Evolutionary conservation across 1,284 basidiomycete genomes (phyloP), one percentile per base, ranked within the genome.

Genomic region (Clitocybe nebularis): DNA sequence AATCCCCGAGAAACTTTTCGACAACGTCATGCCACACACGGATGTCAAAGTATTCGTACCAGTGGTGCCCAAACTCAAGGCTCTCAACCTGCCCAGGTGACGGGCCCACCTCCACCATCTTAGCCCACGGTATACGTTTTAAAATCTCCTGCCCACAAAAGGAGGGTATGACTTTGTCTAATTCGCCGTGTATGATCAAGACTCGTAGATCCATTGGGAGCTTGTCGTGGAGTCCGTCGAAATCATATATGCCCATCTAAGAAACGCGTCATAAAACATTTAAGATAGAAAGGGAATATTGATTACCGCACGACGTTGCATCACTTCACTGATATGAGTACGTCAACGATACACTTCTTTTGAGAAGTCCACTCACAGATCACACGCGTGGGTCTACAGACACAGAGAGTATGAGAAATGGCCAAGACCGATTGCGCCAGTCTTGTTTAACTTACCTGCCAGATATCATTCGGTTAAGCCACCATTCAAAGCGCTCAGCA

Each of bases 31-130:
- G 54, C 72, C 71, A 74, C 25, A 69, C 52, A 32, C 59, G 52
- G 3, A 63, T 55, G 39, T 65, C 63, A 36, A 73, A 74, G 46
- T 73, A 74, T 46, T 72, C 71, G 41, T 60, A 69, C 69, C 69
- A 74, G 32, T 66, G 52, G 49, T 73, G 71, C 1, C 71, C 72
- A 43, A 74, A 74, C 2, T 55, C 53, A 21, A 64, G 50, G 36
- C 46, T 59, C 11, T 66, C 64, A 9, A 74, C 53, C 45, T 69
- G 61, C 3, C 70, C 72, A 3, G 54, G 57, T 16, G 50, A 35
- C 11, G 49, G 29, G 4, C 71, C 69, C 11, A 62, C 49, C 39
- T 65, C 54, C 0, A 71, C 56, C 3, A 59, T 39, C 24, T 47
- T 51, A 0, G 70, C 69, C 52, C 60, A 63, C 2, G 71, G 68